Evolutionary conservation across 805 yeast species (phyloP), one percentile per base, ranked within the genome.

Genomic region (Barnettozyma botsteinii): DNA sequence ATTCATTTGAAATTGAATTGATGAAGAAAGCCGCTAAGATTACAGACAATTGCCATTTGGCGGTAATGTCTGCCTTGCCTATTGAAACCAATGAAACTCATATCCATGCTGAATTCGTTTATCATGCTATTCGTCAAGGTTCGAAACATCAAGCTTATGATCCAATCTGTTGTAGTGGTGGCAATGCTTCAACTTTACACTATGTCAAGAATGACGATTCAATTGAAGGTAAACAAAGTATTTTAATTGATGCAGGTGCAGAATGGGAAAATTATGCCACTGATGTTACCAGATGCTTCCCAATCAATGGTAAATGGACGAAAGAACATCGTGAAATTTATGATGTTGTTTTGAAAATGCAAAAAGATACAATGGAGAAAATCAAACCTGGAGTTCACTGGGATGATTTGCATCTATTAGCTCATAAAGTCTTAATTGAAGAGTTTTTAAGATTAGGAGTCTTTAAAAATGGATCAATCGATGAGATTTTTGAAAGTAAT

Each of bases 201-300:
- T 91, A 89, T 56, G 79, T 85, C 15, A 81, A 80, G 55, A 91
- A 91, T 56, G 93, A 88, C 53, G 81, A 77, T 37, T 65, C 70
- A 4, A 55, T 81, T 42, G 69, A 60, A 10, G 73, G 72, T 15
- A 79, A 77, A 53, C 77, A 74, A 34, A 73, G 89, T 6, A 72
- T 91, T 11, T 72, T 91, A 46, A 81, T 91, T 39, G 98, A 91
- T 65, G 97, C 98, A 8, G 98, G 98, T 41, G 95, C 96, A 3
- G 98, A 91, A 63, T 91, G 97, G 96, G 75, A 77, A 48, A 79
- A 86, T 59, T 91, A 91, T 61, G 89, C 96, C 3, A 72, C 87
- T 32, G 98, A 91, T 59, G 96, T 93, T 31, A 93, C 98, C 13
- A 75, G 98, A 58, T 85, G 94, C 57, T 91, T 88, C 75, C 98